These are phyloP conservation scores for Mucor sp. DNA, from an alignment of 371 early-diverging fungal genomes.

Conservation along the genomic window DNA sequence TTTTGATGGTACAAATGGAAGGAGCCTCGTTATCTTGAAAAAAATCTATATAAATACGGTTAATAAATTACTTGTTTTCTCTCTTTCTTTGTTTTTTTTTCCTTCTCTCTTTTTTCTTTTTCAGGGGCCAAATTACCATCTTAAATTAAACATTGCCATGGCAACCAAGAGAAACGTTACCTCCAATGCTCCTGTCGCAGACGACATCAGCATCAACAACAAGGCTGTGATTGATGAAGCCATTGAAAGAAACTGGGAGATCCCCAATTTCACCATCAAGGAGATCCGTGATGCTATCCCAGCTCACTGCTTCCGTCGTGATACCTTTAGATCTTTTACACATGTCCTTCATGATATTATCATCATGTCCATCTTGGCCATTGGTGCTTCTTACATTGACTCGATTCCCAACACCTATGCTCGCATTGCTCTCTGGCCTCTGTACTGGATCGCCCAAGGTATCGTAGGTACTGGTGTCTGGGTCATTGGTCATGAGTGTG, in stretches of 20 bases:
- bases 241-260: slow-evolving; percentile 56
- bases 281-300: slow-evolving; percentile 86
- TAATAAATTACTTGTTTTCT: not conserved
- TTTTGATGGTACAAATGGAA: not conserved
- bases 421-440: slow-evolving; percentile 67
- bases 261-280: slow-evolving; percentile 82
- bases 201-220: not conserved
- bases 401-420: slow-evolving; percentile 43
- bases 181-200: not conserved
- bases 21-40: not conserved
- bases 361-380: slow-evolving; percentile 59
- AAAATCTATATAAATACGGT: not conserved
- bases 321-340: slow-evolving; percentile 67
- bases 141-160: slow-evolving; percentile 19
- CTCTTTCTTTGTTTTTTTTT: slow-evolving; percentile 2
- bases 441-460: slow-evolving; percentile 82
- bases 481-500: slow-evolving; percentile 91
- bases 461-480: slow-evolving; percentile 84
- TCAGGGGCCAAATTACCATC: not conserved
- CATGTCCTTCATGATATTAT: slow-evolving; percentile 74
- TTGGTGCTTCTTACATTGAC: slow-evolving; percentile 73
- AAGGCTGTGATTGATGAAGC: slow-evolving; percentile 31
- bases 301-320: slow-evolving; percentile 84
- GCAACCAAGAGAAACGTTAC: slow-evolving; percentile 28
- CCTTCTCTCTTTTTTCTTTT: not conserved